Evolutionary conservation across 768 basidiomycete genomes (phyloP), one percentile per base, ranked within the genome.

Genomic region (Tulasnella sp.): DNA sequence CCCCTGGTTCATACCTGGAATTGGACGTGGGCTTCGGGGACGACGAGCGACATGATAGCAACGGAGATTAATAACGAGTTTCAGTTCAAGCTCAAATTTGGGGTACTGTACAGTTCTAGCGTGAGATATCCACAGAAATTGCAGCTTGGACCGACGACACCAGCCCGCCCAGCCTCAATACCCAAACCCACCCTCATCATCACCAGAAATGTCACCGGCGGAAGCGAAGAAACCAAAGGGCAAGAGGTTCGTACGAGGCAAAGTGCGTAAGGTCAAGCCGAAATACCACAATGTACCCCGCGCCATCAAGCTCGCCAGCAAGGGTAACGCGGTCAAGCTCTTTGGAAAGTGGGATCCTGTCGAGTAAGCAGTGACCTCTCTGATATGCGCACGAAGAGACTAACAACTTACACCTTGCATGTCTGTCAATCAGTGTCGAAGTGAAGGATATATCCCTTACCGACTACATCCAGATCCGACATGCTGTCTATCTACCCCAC

Each of bases 311-410:
- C 87, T 75, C 73, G 76, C 89, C 67, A 87, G 84, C 64, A 80
- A 80, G 72, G 88, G 90, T 67, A 72, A 71, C 49, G 67, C 68
- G 62, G 82, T 98, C 70, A 96, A 95, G 76, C 84, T 99, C 64
- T 99, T 99, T 72, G 93, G 92, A 70, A 94, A 94, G 79, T 99
- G 96, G 96, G 94, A 97, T 60, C 88, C 92, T 64, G 85, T 91
- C 71, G 93, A 92, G 94, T 96, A 80, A 75, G 91, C 80, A 15
- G 41, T 49, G 24, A 54, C 48, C 29, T 45, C 55, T 56, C 38
- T 4, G 19, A 8, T 49, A 15, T 27, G 17, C 42, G 30, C n/a
- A 15, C n/a, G 55, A 38, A 26, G 15, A 34, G 38, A 26, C 2
- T 15, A 43, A 29, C 41, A 3, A 19, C 23, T 11, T 29, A 19